These are phyloP conservation scores for Trichoderma semiorbis DNA, from an alignment of 2,329 filamentous ascomycete species.

Conservation along the genomic window DNA sequence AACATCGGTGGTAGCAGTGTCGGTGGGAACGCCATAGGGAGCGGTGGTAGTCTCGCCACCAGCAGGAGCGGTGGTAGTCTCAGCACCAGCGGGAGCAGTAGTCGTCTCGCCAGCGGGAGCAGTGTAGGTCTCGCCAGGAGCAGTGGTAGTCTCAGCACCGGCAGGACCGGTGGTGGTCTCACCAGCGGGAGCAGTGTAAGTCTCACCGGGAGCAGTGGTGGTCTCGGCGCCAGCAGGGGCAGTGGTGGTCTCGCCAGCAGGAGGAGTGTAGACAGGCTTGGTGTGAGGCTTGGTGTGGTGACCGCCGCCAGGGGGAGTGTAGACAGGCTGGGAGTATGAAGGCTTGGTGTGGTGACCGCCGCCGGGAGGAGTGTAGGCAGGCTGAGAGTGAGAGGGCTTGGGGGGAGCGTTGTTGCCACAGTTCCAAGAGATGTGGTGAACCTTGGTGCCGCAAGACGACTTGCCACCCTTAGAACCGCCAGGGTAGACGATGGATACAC, in stretches of 20 bases:
- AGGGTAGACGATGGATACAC: conserved; percentile 68
- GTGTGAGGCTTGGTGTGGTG: neutral
- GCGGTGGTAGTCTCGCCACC: conserved; percentile 20
- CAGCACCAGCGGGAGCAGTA: conserved; percentile 18
- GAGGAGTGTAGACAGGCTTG: conserved; percentile 1
- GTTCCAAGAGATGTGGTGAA: conserved; percentile 59
- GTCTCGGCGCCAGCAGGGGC: neutral
- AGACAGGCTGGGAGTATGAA: neutral
- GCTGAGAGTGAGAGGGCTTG: neutral
- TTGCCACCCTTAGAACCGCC: conserved; percentile 49
- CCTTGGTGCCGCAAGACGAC: conserved; percentile 64
- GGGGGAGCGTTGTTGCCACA: conserved; percentile 13
- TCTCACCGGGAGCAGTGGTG: neutral
- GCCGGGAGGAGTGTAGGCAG: neutral
- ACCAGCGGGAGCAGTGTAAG: conserved; percentile 6
- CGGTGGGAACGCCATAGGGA: neutral
- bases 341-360: neutral
- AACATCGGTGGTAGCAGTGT: neutral
- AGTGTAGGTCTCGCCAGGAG: neutral
- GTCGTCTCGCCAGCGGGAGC: neutral
- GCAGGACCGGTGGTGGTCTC: neutral
- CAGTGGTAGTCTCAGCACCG: conserved; percentile 20
- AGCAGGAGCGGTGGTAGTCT: conserved; percentile 28
- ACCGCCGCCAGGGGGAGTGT: neutral
- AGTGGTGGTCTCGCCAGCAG: conserved; percentile 2